phyloP scores from a whole-genome alignment of 208 protist genomes.

The Acanthamoeba quina region DNA sequence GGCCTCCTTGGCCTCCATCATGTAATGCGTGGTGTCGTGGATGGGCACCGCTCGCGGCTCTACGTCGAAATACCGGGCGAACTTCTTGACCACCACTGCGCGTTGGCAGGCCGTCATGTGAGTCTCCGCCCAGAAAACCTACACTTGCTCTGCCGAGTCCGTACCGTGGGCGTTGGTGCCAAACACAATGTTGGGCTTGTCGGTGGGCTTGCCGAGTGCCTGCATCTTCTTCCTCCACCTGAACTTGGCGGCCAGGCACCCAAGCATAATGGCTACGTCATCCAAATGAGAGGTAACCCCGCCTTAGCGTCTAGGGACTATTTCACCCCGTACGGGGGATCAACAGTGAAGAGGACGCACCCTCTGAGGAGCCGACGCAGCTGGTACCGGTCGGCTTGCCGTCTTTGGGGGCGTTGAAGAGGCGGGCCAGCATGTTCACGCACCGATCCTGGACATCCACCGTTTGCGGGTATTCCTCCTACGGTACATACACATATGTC shows the following conservation, averaged over 20 bases:
- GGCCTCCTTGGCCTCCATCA: slow-evolving; percentile 72
- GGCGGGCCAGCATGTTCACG: slow-evolving; percentile 78
- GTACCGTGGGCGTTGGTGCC: slow-evolving; percentile 36
- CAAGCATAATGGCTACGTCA: slow-evolving; percentile 70
- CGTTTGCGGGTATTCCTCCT: slow-evolving; percentile 78
- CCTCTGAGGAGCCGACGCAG: slow-evolving; percentile 78
- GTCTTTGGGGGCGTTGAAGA: slow-evolving; percentile 75
- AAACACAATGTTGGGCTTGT: slow-evolving; percentile 78
- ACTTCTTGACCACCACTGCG: slow-evolving; percentile 81
- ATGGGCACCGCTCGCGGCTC: slow-evolving; percentile 70
- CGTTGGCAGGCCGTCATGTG: background rate
- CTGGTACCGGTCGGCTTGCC: slow-evolving; percentile 59
- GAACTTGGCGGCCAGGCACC: slow-evolving; percentile 75
- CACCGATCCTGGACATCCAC: slow-evolving; percentile 75
- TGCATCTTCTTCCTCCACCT: slow-evolving; percentile 77
- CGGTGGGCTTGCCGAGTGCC: slow-evolving; percentile 30
- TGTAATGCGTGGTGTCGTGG: slow-evolving; percentile 1
- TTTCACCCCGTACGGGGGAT: background rate
- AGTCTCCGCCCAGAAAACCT: background rate
- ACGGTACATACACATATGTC: background rate
- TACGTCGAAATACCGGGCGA: slow-evolving; percentile 79
- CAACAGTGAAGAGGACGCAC: background rate
- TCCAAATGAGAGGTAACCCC: too few species aligned
- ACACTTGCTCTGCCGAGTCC: background rate
- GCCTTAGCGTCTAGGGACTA: background rate